Evolutionary conservation across 352 stramenopile species (phyloP).

Genomic region (Globisporangium solare): DNA sequence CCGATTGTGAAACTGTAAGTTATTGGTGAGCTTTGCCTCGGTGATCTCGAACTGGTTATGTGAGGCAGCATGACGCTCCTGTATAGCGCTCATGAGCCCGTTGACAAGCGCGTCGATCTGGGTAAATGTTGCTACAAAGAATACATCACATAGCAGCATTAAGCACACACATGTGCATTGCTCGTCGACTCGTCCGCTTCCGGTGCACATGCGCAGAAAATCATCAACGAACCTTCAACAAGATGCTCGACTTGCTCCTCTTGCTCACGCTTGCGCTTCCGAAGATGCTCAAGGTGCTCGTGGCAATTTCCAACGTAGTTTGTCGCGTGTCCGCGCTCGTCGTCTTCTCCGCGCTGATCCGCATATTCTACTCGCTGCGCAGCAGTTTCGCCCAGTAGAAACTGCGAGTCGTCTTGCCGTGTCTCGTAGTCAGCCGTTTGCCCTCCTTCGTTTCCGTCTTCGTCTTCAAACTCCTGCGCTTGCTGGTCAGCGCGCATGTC

Average conservation of each 20-base stretch:
- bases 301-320: constrained; percentile 4
- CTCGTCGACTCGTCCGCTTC: too few species aligned
- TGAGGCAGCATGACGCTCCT: constrained; percentile 3
- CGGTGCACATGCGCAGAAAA: background rate
- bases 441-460: background rate
- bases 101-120: constrained; percentile 7
- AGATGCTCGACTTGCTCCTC: constrained; percentile 4
- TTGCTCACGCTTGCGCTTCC: constrained; percentile 7
- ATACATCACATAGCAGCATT: background rate
- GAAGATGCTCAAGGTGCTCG: constrained; percentile 1
- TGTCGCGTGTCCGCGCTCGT: background rate
- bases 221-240: constrained; percentile 5
- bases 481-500: background rate
- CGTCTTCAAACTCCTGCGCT: background rate
- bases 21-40: constrained; percentile 3
- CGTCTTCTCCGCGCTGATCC: background rate
- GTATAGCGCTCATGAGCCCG: constrained; percentile 2
- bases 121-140: constrained; percentile 3
- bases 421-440: background rate
- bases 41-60: constrained; percentile 7
- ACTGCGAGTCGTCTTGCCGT: background rate
- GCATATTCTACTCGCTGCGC: background rate
- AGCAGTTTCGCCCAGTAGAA: background rate
- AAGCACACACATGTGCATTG: too few species aligned
- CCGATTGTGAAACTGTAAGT: constrained; percentile 6